Conservation (phyloP, 164 flowering plant genomes). For the Magnolia sinica region DNA sequence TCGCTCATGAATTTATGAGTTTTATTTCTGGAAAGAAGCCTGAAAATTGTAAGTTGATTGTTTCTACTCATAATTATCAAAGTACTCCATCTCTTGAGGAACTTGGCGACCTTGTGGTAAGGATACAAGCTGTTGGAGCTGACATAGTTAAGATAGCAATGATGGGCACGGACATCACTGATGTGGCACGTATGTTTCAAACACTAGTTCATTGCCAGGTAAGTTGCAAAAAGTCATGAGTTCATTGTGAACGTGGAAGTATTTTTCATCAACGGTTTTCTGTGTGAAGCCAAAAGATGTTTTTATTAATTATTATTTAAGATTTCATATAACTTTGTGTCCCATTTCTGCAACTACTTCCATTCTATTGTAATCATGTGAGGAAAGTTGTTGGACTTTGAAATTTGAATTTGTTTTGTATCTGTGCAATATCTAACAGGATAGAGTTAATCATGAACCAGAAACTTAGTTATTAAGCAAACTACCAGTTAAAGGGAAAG, state of each 20-base stretch:
- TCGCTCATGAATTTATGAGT: slow-evolving; percentile 62
- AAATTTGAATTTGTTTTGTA: too few relatives aligned
- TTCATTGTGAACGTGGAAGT: not conserved
- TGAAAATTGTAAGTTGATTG: slow-evolving; percentile 64
- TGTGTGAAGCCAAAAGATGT: too few relatives aligned
- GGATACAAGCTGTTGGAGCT: slow-evolving; percentile 87
- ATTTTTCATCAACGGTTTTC: too few relatives aligned
- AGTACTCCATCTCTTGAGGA: slow-evolving; percentile 84
- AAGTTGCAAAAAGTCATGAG: slow-evolving; percentile 22
- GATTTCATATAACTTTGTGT: not conserved
- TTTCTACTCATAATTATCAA: slow-evolving; percentile 87
- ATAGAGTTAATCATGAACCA: too few relatives aligned
- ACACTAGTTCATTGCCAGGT: slow-evolving; percentile 81
- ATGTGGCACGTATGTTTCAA: slow-evolving; percentile 80
- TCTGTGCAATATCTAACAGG: too few relatives aligned
- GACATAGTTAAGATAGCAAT: slow-evolving; percentile 97
- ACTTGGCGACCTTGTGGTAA: slow-evolving; percentile 71
- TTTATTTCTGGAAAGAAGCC: slow-evolving; percentile 62
- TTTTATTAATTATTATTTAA: too few relatives aligned
- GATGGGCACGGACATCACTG: slow-evolving; percentile 76
- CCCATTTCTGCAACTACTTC: not conserved
- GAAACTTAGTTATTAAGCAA: too few relatives aligned
- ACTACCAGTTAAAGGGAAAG: too few relatives aligned
- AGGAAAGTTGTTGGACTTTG: too few relatives aligned
- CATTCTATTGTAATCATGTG: too few relatives aligned